Evolutionary conservation across 2,329 filamentous ascomycete species (phyloP).

Genomic region (Penicillium oxalicum): DNA sequence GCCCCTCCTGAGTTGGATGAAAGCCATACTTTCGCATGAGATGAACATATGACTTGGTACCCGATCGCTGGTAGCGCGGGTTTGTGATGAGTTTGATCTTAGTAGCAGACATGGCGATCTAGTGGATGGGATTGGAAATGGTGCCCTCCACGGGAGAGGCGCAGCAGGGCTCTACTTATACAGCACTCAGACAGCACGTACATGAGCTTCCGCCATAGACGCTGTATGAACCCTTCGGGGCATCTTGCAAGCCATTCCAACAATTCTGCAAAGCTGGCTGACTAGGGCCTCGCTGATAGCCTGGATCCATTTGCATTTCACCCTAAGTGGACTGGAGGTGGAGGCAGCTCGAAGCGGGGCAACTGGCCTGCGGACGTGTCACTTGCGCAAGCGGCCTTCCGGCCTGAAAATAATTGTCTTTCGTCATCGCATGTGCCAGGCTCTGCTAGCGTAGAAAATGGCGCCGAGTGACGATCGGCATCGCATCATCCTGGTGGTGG

Average conservation of each 20-base stretch:
- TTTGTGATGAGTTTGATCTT: constrained; percentile 53
- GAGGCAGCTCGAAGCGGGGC: not conserved
- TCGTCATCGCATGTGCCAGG: constrained; percentile 6
- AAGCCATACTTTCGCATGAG: constrained; percentile 59
- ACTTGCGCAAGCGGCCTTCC: not conserved
- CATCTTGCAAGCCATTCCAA: not conserved
- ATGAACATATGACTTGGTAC: constrained; percentile 59
- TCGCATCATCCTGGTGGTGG: constrained; percentile 9
- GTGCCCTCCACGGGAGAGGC: too few relatives aligned
- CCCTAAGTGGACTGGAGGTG: not conserved
- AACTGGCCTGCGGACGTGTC: not conserved
- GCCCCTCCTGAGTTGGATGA: constrained; percentile 56
- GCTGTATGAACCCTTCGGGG: too few relatives aligned
- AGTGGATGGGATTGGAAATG: not conserved
- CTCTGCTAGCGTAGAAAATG: constrained; percentile 1
- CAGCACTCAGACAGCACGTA: constrained; percentile 1
- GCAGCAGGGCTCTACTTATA: constrained; percentile 10
- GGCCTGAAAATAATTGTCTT: not conserved
- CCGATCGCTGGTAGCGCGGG: constrained; percentile 53
- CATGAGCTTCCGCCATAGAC: not conserved
- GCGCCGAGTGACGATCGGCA: constrained; percentile 9
- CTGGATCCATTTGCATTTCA: constrained; percentile 1
- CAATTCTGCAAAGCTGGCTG: not conserved
- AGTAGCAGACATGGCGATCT: constrained; percentile 27
- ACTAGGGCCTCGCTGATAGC: not conserved